phyloP scores from a whole-genome alignment of 2,329 filamentous ascomycete genomes.

The Lachnellula cervina region DNA sequence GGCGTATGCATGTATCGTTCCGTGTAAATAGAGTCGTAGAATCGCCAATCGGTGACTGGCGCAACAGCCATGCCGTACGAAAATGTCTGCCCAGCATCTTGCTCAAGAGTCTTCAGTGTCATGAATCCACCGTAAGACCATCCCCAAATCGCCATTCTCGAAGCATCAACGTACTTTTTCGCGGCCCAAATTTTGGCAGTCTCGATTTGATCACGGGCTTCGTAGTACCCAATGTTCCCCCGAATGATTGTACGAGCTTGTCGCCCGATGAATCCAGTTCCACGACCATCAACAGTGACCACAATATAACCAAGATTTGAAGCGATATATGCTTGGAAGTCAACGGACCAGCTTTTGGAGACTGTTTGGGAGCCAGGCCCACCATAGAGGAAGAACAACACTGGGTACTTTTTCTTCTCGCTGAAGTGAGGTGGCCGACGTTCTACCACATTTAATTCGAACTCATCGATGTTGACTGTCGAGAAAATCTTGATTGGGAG shows the following conservation, averaged over 20 bases:
- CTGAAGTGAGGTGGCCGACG: conserved; percentile 87
- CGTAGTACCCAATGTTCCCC: conserved; percentile 77
- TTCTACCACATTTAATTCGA: conserved; percentile 70
- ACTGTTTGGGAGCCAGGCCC: conserved; percentile 92
- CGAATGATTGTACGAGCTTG: conserved; percentile 76
- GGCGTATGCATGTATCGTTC: conserved; percentile 97
- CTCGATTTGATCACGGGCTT: conserved; percentile 86
- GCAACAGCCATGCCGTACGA: conserved; percentile 97
- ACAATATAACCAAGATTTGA: conserved; percentile 86
- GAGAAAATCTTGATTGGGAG: conserved; percentile 79
- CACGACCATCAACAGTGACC: conserved; percentile 88
- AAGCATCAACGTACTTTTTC: conserved; percentile 77
- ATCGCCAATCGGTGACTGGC: conserved; percentile 96
- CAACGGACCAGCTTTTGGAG: conserved; percentile 70
- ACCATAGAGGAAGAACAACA: conserved; percentile 92
- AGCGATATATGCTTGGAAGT: conserved; percentile 88
- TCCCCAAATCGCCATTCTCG: conserved; percentile 89
- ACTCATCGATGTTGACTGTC: conserved; percentile 77
- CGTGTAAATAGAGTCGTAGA: conserved; percentile 91
- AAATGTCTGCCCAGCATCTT: conserved; percentile 84
- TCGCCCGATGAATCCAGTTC: conserved; percentile 86
- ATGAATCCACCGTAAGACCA: conserved; percentile 98
- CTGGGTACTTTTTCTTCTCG: conserved; percentile 78
- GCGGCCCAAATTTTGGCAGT: conserved; percentile 78
- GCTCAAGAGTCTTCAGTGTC: conserved; percentile 90